Evolutionary conservation across 345 rosid species (phyloP), one percentile per base, ranked within the genome.

Genomic region (Aquilaria sinensis): DNA sequence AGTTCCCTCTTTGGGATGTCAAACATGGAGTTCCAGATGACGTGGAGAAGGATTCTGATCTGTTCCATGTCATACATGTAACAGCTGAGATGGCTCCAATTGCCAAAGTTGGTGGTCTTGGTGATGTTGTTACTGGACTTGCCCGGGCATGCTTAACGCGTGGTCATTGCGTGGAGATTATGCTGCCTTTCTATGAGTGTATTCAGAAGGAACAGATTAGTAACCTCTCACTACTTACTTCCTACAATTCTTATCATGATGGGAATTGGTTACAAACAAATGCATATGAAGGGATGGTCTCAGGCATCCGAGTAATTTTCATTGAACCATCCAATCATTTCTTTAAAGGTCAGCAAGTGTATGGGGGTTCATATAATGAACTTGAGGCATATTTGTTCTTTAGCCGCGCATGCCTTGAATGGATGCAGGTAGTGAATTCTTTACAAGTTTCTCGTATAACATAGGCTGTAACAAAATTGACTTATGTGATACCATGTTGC

Each of bases 61-160:
- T 33, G 13, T 52, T 78, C 69, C 85, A 78, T 56, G 37, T 80
- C 51, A 70, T 83, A 13, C 85, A 80, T 62, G 77, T 83, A 41
- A 80, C 88, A 9, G 83, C 85, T 47, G 85, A 80, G 68, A 80
- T 80, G 85, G 83, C 85, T 7, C 85, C 88, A 0, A 76, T 83
- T 29, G 88, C 85, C 1, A 78, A 83, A 74, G 88, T 83, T n/a
- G 88, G 88, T 67, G 88, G 88, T 52, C 88, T 83, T 53, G 85
- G 80, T 30, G 85, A 83, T 73, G 88, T 83, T 66, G 83, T 80
- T 12, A 83, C 85, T 14, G 85, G 85, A 57, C 81, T 83, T 69
- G 83, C 83, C 43, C 85, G 88, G 16, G 73, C 85, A 14, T 78
- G 81, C 56, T 65, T 80, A 13, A 67, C 72, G 29, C 80, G 80